Base-by-base conservation (phyloP, 2,329 filamentous ascomycete genomes). In the Geoglossum cookeanum region DNA sequence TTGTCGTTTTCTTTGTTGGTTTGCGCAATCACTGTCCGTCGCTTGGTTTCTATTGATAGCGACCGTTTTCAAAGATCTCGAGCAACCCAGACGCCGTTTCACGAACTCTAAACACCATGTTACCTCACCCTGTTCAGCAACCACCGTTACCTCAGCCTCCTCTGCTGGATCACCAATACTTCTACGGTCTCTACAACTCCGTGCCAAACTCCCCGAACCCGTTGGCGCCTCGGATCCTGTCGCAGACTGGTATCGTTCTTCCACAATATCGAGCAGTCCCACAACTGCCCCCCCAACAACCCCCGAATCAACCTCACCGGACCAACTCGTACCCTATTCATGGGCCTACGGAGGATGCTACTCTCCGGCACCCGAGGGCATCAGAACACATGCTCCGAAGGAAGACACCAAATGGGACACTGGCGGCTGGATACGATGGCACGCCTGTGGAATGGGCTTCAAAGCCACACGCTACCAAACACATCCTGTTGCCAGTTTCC, bases 321-420 rank as follows among this genome's bases (percentile, higher is more conserved):
- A 68, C 67, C 57, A 67, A 65, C 57, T 69, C 68, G 15, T 69
- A 69, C 59, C 63, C 64, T 37, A 63, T 64, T 29, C 64, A 66
- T 48, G 59, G 61, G 35, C 57, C 57, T 9, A 59, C 64, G 42
- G 60, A 60, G 37, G 65, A 66, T 7, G 35, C 48, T 30, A 17
- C 56, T 44, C 47, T 13, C n/a, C 49, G 15, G 30, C 49, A 53
- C 22, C 30, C 49, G 33, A 53, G 15, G 32, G 54, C 8, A 9
- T 35, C 68, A 57, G 88, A 95, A 68, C 83, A 94, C 68, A 85
- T 87, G 63, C 75, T 96, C 58, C 81, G 91, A 62, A 81, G 91
- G 62, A 97, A 97, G 70, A 97, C 91, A 7, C 92, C 91, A 3
- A 91, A 84, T 65, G 92, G 91, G n/a, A 95, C 89, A 42, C 78